Evolutionary conservation across 129 eudicot species (phyloP).

Genomic region (Scalesia atractyloides): DNA sequence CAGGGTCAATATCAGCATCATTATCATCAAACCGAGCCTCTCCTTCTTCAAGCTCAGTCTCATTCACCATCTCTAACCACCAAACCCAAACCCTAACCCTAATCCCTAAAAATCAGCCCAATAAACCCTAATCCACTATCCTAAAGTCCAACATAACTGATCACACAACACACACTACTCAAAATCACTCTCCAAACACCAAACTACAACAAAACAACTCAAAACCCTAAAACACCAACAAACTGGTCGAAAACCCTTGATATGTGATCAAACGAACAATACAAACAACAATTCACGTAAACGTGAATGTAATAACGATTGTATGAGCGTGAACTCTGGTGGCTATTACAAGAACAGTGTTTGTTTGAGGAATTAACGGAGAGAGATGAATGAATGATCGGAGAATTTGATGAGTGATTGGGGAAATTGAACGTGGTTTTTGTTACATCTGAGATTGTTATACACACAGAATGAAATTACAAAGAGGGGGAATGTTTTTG

Average conservation of each 20-base stretch:
- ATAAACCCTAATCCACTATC: conserved; percentile 54
- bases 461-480: conserved; percentile 5
- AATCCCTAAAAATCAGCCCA: conserved; percentile 29
- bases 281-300: conserved; percentile 19
- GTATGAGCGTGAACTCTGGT: conserved; percentile 18
- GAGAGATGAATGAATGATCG: conserved; percentile 19
- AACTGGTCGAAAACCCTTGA: conserved; percentile 46
- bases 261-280: conserved; percentile 36
- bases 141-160: conserved; percentile 66
- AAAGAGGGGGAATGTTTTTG: conserved; percentile 20
- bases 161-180: conserved; percentile 38
- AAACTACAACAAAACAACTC: conserved; percentile 31
- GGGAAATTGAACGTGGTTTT: conserved; percentile 26
- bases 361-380: background rate
- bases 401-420: conserved; percentile 16
- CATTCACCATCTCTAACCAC: conserved; percentile 50
- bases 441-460: conserved; percentile 15
- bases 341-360: conserved; percentile 6
- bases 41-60: conserved; percentile 77
- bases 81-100: conserved; percentile 37
- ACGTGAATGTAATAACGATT: conserved; percentile 9
- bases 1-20: conserved; percentile 67
- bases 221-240: conserved; percentile 45
- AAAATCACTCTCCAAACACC: conserved; percentile 21
- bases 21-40: conserved; percentile 57